Conservation (phyloP, 2,329 filamentous ascomycete species). For the Diaporthe capsici region DNA sequence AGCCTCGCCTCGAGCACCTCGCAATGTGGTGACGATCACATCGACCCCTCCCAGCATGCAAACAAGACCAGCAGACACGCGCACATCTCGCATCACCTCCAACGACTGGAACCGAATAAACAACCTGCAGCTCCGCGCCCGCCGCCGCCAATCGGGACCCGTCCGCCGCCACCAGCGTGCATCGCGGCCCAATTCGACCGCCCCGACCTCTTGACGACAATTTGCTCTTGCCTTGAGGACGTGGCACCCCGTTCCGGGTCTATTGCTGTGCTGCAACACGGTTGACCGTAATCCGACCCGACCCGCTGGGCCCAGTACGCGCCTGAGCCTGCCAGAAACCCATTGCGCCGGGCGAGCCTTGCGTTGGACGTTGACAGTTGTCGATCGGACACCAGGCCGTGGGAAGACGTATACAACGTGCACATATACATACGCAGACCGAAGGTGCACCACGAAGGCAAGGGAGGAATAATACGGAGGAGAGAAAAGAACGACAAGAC, state of each 20-base stretch:
- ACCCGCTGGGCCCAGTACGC: background rate
- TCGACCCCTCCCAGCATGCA: background rate
- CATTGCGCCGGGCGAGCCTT: background rate
- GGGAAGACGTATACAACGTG: background rate
- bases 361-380: background rate
- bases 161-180: background rate
- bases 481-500: background rate
- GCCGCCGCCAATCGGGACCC: constrained; percentile 15
- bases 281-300: background rate
- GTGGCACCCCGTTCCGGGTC: background rate
- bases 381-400: background rate
- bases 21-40: constrained; percentile 13
- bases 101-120: constrained; percentile 7
- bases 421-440: background rate
- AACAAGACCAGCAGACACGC: constrained; percentile 19
- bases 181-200: constrained; percentile 18
- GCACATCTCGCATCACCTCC: background rate
- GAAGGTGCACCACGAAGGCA: background rate
- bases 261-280: background rate
- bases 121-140: constrained; percentile 12
- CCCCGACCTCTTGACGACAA: background rate
- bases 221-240: background rate
- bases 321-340: background rate
- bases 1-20: background rate
- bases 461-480: background rate